Evolutionary conservation across 495 filamentous ascomycete species (phyloP).

Genomic region (Talaromyces stipitatus): DNA sequence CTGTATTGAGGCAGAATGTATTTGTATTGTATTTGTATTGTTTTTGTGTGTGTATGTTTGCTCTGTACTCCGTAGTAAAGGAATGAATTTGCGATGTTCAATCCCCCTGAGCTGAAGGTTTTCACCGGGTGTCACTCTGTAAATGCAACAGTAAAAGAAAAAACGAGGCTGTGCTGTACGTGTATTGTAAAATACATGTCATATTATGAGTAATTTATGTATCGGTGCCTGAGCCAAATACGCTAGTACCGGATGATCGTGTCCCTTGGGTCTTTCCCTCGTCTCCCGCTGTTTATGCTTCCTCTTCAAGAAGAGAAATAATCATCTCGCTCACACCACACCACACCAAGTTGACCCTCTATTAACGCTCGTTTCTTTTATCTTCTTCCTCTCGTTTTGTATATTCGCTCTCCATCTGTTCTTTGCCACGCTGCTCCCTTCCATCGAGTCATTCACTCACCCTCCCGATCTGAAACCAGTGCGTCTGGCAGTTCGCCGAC

Average conservation of each 20-base stretch:
- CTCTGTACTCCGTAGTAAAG: background rate
- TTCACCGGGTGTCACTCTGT: background rate
- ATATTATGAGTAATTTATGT: background rate
- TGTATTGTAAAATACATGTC: too few species aligned
- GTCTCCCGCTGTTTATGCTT: background rate
- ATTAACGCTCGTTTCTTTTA: background rate
- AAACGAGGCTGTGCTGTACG: too few species aligned
- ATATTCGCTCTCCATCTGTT: background rate
- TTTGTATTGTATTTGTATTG: too few species aligned
- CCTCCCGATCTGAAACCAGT: background rate
- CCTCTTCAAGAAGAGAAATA: too few species aligned
- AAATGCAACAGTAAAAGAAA: too few species aligned
- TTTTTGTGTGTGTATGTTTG: background rate
- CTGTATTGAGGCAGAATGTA: too few species aligned
- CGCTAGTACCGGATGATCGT: background rate
- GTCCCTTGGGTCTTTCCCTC: background rate
- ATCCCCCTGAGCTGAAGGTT: background rate
- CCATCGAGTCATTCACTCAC: too few species aligned
- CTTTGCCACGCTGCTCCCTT: background rate
- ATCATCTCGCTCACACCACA: background rate
- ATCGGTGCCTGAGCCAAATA: background rate
- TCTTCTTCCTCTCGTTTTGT: background rate
- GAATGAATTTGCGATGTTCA: too few species aligned
- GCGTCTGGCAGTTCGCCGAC: background rate
- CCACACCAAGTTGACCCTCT: background rate